Conservation (phyloP, 2,329 filamentous ascomycete species). For the Endoconidiophora polonica region DNA sequence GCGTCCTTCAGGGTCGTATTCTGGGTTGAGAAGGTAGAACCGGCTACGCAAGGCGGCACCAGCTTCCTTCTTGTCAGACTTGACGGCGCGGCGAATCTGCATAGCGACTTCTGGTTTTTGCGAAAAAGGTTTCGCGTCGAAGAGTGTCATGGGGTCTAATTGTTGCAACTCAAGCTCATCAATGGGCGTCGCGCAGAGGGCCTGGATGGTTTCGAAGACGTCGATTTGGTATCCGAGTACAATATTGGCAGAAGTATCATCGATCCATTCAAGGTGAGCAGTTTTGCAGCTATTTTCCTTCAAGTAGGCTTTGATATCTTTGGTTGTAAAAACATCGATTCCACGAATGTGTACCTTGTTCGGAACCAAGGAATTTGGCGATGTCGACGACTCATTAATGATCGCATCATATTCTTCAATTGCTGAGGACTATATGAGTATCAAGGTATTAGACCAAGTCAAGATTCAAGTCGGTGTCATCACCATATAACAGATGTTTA, state of each 20-base stretch:
- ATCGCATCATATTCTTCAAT: neutral
- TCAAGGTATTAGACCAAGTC: neutral
- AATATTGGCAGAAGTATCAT: constrained; percentile 80
- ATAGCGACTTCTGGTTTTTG: constrained; percentile 53
- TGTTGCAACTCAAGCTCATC: constrained; percentile 20
- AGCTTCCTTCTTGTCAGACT: constrained; percentile 61
- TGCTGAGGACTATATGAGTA: neutral
- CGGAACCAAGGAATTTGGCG: constrained; percentile 14
- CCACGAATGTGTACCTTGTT: constrained; percentile 70
- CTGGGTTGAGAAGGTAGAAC: constrained; percentile 84
- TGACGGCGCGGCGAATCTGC: constrained; percentile 55
- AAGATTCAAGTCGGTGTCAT: too few species aligned
- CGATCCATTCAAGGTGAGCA: constrained; percentile 75
- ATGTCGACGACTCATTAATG: too few species aligned
- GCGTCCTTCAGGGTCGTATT: constrained; percentile 66
- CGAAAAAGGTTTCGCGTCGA: constrained; percentile 47
- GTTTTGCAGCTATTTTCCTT: constrained; percentile 45
- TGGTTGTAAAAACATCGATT: constrained; percentile 64
- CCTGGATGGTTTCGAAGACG: constrained; percentile 37
- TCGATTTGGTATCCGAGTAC: constrained; percentile 45
- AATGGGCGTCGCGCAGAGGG: constrained; percentile 35
- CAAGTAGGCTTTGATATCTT: constrained; percentile 63
- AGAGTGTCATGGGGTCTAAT: constrained; percentile 23
- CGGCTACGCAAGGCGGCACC: constrained; percentile 68
- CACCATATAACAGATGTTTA: neutral